Percentiles rank a stretch among this genome's conserved stretches.
Evolutionary conservation across 2,329 filamentous ascomycete species (phyloP).

Genomic region (Fusarium fracticaudum): DNA sequence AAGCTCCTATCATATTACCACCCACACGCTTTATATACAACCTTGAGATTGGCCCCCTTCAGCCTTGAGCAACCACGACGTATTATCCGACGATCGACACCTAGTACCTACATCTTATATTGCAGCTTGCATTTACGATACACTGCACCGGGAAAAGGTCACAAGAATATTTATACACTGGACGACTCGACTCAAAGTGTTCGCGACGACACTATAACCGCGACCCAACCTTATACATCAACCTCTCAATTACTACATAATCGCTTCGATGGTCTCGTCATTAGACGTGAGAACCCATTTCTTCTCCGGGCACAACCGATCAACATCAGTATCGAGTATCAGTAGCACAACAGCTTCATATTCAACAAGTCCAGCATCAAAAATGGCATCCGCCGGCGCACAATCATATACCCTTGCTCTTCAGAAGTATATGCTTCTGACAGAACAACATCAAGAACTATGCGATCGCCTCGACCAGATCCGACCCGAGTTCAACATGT

Average conservation of each 20-base stretch:
- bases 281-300: conserved; percentile 41
- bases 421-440: conserved; percentile 64
- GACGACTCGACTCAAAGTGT: background rate
- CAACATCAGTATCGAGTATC: conserved; percentile 32
- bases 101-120: conserved; percentile 30
- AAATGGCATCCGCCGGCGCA: conserved; percentile 42
- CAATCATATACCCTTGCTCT: conserved; percentile 58
- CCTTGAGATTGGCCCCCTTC: conserved; percentile 35
- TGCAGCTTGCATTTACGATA: conserved; percentile 17
- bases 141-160: conserved; percentile 7
- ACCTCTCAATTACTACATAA: conserved; percentile 16
- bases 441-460: conserved; percentile 64
- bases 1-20: conserved; percentile 31
- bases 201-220: conserved; percentile 18
- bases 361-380: conserved; percentile 18
- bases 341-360: conserved; percentile 8
- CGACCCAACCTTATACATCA: conserved; percentile 3
- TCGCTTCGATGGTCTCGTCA: conserved; percentile 49
- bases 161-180: conserved; percentile 7
- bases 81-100: conserved; percentile 22
- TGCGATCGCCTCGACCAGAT: conserved; percentile 62
- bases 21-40: conserved; percentile 35
- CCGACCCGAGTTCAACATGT: conserved; percentile 51
- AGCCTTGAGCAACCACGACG: conserved; percentile 25
- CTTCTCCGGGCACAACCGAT: conserved; percentile 39